Conservation (phyloP, 805 yeast genomes). For the Sugiyamaella chiloensis region DNA sequence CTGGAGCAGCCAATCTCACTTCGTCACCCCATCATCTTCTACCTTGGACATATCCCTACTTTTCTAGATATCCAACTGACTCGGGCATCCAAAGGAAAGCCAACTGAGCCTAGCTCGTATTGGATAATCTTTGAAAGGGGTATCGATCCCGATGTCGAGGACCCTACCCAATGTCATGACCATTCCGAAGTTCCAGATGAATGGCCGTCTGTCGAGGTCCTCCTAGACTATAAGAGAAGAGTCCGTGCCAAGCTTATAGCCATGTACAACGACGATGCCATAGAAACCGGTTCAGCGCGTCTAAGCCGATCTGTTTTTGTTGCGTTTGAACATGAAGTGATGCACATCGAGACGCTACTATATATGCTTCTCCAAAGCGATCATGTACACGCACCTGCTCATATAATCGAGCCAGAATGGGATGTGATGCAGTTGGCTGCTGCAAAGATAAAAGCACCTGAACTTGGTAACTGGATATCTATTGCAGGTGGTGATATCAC, state of each 20-base stretch:
- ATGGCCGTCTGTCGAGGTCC: background rate
- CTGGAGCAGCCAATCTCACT: constrained; percentile 3
- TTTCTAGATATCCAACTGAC: constrained; percentile 2
- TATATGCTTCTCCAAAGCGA: constrained; percentile 2
- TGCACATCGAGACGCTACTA: constrained; percentile 1
- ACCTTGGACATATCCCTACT: constrained; percentile 1
- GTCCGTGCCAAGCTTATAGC: background rate
- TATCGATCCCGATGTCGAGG: constrained; percentile 1
- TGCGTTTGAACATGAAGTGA: background rate
- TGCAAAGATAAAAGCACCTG: background rate
- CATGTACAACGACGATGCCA: background rate
- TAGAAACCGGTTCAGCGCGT: background rate
- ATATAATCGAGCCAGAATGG: background rate
- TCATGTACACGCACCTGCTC: background rate
- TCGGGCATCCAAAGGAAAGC: background rate
- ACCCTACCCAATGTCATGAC: constrained; percentile 4
- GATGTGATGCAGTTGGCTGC: background rate
- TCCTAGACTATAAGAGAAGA: background rate
- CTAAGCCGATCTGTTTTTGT: background rate
- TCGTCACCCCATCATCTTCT: background rate
- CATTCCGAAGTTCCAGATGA: background rate
- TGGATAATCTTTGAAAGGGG: constrained; percentile 2
- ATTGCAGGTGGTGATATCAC: background rate
- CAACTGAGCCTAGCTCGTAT: background rate
- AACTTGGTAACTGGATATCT: background rate